Percentiles rank a stretch among this genome's conserved stretches.
These are phyloP conservation scores for Paracorniculantispora psalliotae DNA, from an alignment of 2,329 filamentous ascomycete species.

Conservation along the genomic window DNA sequence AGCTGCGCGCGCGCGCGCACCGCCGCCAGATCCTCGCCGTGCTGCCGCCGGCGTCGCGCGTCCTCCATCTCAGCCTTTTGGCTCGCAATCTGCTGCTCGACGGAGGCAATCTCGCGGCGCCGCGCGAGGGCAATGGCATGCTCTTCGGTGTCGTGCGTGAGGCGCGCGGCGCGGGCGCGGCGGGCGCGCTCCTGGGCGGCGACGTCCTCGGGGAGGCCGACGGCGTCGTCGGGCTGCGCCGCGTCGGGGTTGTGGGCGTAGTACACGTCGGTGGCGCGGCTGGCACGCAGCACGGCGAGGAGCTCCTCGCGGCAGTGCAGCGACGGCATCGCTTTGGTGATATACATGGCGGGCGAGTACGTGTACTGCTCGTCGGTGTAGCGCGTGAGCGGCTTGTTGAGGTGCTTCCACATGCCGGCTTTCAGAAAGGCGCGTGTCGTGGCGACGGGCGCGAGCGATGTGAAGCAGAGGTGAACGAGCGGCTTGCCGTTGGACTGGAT, in stretches of 20 bases:
- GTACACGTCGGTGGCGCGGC: constrained; percentile 49
- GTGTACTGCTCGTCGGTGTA: constrained; percentile 48
- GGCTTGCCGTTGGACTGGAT: constrained; percentile 55
- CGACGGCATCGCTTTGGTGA: constrained; percentile 40
- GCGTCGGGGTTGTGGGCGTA: constrained; percentile 49
- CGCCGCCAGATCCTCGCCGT: constrained; percentile 39
- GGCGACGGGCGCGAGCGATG: constrained; percentile 48
- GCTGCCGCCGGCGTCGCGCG: constrained; percentile 41
- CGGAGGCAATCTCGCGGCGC: constrained; percentile 45
- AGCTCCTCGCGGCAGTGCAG: constrained; percentile 38
- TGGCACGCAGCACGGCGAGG: constrained; percentile 44
- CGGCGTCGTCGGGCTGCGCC: constrained; percentile 48
- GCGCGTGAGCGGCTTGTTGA: constrained; percentile 56
- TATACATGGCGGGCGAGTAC: constrained; percentile 63
- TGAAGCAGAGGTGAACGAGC: constrained; percentile 54
- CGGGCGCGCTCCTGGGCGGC: constrained; percentile 46
- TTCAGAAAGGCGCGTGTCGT: constrained; percentile 56
- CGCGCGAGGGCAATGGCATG: constrained; percentile 44
- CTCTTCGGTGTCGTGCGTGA: constrained; percentile 44
- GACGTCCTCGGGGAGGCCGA: constrained; percentile 48
- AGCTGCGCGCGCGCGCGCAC: constrained; percentile 41
- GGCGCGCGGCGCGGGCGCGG: constrained; percentile 40
- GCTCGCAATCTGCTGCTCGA: constrained; percentile 46
- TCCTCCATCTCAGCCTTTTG: constrained; percentile 49
- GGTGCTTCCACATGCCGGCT: constrained; percentile 58